These are phyloP conservation scores for Centrapalus pauciflorus DNA, from an alignment of 129 eudicot genomes.

Conservation along the genomic window DNA sequence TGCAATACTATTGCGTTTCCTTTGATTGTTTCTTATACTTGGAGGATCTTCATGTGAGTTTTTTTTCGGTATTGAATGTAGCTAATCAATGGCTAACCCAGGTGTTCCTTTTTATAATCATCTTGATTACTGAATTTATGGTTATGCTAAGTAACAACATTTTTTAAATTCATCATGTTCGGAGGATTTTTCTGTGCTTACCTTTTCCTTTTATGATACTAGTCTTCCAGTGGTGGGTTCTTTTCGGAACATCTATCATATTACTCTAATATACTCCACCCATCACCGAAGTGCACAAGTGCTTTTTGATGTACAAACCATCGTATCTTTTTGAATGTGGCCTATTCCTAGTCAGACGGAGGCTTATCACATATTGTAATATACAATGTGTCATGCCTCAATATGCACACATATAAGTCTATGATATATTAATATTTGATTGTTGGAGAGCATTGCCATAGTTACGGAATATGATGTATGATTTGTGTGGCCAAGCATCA, in stretches of 20 bases:
- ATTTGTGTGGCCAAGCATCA: neutral
- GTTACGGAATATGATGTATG: neutral
- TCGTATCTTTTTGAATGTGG: neutral
- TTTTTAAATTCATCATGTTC: neutral
- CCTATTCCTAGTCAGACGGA: neutral
- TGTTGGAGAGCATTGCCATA: neutral
- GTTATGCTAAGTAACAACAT: neutral
- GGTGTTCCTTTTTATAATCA: neutral
- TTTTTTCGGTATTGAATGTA: neutral
- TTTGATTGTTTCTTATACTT: neutral
- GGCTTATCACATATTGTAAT: too few relatives aligned
- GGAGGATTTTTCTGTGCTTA: neutral
- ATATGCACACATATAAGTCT: too few relatives aligned
- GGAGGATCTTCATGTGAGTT: neutral
- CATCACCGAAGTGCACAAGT: neutral
- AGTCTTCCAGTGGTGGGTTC: neutral
- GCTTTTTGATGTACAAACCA: neutral
- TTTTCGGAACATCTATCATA: neutral
- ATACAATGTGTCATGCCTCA: neutral
- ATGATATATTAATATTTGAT: too few relatives aligned
- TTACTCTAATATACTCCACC: too few relatives aligned
- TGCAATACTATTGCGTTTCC: neutral
- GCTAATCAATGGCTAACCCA: neutral
- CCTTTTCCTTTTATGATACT: neutral
- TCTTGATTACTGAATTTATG: neutral